Conservation (phyloP, 371 early-diverging fungal species). For the Mortierella sp. region DNA sequence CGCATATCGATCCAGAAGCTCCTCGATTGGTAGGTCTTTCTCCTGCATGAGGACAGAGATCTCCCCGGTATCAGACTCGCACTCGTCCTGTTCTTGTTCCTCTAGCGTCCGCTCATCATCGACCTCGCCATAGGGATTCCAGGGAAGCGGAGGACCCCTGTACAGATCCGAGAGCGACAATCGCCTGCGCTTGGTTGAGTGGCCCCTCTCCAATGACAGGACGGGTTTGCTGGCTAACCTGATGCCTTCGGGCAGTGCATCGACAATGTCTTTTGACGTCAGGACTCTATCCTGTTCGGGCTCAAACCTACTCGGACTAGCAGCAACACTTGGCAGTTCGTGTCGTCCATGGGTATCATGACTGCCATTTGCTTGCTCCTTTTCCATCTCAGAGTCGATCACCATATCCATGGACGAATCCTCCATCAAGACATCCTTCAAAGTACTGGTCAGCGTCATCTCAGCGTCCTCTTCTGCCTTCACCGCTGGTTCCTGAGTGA, state of each 20-base stretch:
- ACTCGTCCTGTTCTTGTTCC: slow-evolving; percentile 55
- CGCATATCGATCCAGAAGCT: slow-evolving; percentile 52
- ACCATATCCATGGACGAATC: slow-evolving; percentile 9
- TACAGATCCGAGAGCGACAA: slow-evolving; percentile 36
- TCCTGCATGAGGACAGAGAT: slow-evolving; percentile 38
- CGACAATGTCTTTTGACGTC: slow-evolving; percentile 51
- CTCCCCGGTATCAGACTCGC: slow-evolving; percentile 54
- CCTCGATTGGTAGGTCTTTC: slow-evolving; percentile 58
- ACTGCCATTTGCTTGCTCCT: slow-evolving; percentile 11
- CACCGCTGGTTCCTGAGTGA: neutral
- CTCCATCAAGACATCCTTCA: slow-evolving; percentile 32
- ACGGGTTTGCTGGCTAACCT: slow-evolving; percentile 12
- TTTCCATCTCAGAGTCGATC: slow-evolving; percentile 7
- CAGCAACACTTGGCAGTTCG: slow-evolving; percentile 9
- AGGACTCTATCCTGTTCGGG: slow-evolving; percentile 9
- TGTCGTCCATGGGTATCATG: slow-evolving; percentile 20
- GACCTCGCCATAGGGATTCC: slow-evolving; percentile 52
- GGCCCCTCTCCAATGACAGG: slow-evolving; percentile 7
- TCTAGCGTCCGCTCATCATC: slow-evolving; percentile 63
- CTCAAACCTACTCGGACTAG: neutral
- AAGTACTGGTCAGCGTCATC: slow-evolving; percentile 13
- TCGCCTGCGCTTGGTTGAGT: slow-evolving; percentile 27
- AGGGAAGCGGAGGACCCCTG: slow-evolving; percentile 44
- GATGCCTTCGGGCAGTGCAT: slow-evolving; percentile 33
- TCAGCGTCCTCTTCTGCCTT: slow-evolving; percentile 24